Evolutionary conservation across 352 stramenopile species (phyloP).

Genomic region (Halophytophthora batemanensis): DNA sequence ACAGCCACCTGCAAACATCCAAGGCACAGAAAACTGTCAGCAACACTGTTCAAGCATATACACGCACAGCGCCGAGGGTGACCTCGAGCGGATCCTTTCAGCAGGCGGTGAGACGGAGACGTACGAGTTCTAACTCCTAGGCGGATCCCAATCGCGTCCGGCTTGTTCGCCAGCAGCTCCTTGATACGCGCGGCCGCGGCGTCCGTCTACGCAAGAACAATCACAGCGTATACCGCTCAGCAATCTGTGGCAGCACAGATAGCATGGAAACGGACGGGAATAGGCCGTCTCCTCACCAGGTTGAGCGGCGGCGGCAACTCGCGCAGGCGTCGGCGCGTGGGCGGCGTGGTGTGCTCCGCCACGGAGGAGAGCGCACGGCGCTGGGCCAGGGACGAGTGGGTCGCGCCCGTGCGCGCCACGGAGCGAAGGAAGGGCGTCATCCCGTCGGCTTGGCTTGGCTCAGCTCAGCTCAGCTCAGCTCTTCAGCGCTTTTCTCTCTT

Average conservation of each 20-base stretch:
- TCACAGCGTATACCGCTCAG: background rate
- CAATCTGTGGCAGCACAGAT: background rate
- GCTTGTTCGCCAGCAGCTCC: constrained; percentile 80
- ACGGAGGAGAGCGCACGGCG: constrained; percentile 35
- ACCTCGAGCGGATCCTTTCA: background rate
- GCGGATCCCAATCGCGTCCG: constrained; percentile 92
- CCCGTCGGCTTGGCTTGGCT: constrained; percentile 10
- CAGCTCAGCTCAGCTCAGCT: too few relatives aligned
- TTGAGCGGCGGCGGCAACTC: constrained; percentile 77
- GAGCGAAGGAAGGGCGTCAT: constrained; percentile 39
- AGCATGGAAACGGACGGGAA: constrained; percentile 3
- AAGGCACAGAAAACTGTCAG: background rate
- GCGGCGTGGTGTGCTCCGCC: constrained; percentile 31
- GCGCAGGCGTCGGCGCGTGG: constrained; percentile 50
- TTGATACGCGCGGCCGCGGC: constrained; percentile 85
- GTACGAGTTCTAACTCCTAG: constrained; percentile 93
- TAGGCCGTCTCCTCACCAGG: constrained; percentile 34
- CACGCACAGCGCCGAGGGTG: background rate
- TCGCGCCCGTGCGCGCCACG: constrained; percentile 13
- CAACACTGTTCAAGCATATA: background rate
- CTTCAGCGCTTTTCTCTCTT: background rate
- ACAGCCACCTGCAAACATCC: constrained; percentile 84
- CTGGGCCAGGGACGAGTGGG: background rate
- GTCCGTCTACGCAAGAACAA: constrained; percentile 60
- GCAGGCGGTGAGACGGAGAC: constrained; percentile 16